Percentiles rank a stretch among this genome's conserved stretches.
phyloP scores from a whole-genome alignment of 2,329 filamentous ascomycete genomes.

The Pestalotiopsis sp. region DNA sequence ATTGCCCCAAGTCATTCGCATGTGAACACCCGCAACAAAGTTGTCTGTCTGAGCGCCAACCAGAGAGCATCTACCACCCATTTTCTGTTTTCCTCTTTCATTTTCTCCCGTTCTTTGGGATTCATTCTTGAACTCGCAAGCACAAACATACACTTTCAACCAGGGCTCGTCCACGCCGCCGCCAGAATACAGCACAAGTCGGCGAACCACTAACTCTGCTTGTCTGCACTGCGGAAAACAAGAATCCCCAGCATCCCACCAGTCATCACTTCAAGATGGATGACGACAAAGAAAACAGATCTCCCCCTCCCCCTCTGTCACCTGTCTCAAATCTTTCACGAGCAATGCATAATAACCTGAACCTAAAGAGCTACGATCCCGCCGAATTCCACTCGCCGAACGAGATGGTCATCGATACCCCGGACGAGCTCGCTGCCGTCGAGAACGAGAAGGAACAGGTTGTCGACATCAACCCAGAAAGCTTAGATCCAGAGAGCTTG shows the following conservation, averaged over 20 bases:
- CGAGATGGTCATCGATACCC: constrained; percentile 58
- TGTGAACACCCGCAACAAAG: not conserved
- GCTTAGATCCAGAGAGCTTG: constrained; percentile 44
- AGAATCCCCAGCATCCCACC: not conserved
- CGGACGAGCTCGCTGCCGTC: constrained; percentile 54
- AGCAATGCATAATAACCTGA: no score
- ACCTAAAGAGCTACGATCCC: constrained; percentile 49
- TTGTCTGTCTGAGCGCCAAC: not conserved
- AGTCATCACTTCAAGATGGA: not conserved
- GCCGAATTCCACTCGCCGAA: constrained; percentile 53
- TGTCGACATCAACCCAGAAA: constrained; percentile 57
- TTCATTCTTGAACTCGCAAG: not conserved
- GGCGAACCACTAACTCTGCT: no score
- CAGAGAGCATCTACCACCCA: not conserved
- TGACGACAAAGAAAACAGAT: not conserved
- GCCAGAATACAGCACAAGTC: no score
- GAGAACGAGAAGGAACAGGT: constrained; percentile 53
- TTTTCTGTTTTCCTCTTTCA: not conserved
- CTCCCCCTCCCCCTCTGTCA: not conserved
- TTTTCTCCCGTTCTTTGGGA: not conserved
- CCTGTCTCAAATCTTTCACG: no score
- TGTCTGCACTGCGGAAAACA: not conserved
- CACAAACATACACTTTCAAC: not conserved
- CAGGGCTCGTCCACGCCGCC: no score
- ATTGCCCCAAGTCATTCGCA: not conserved